Evolutionary conservation across 148 eudicot species (phyloP).

Genomic region (Euryodendron excelsum): DNA sequence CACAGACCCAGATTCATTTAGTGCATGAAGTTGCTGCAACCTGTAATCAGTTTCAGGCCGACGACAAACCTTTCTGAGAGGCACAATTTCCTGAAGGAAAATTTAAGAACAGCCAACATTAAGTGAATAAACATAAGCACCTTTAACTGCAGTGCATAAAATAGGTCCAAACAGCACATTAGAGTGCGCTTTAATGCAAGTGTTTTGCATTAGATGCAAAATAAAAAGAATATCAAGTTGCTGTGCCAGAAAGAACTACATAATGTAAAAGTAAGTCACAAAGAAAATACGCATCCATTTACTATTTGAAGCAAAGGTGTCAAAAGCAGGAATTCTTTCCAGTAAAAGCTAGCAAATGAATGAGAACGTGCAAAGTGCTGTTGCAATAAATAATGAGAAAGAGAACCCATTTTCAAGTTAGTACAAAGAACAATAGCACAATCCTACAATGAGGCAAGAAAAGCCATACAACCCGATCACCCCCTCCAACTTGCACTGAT

Average conservation of each 20-base stretch:
- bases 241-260: too few relatives aligned
- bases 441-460: neutral
- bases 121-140: neutral
- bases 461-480: neutral
- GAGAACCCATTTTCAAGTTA: neutral
- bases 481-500: neutral
- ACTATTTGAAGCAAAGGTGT: neutral
- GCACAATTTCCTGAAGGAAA: slow-evolving; percentile 71
- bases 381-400: neutral
- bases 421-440: neutral
- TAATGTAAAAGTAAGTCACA: too few relatives aligned
- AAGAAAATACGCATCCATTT: too few relatives aligned
- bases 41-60: slow-evolving; percentile 91
- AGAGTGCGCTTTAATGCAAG: neutral
- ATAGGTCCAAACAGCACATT: neutral
- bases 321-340: neutral
- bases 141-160: neutral
- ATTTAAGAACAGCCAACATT: neutral
- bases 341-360: neutral
- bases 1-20: slow-evolving; percentile 32
- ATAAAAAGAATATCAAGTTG: neutral
- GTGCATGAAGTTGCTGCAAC: slow-evolving; percentile 68
- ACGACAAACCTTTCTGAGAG: slow-evolving; percentile 76
- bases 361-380: neutral
- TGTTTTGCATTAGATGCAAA: neutral